A percentile compares a stretch with the other conserved stretches of the same genome.
Evolutionary conservation across 2,329 filamentous ascomycete genomes (phyloP).

Genomic region (Cadophora luteo-olivacea): DNA sequence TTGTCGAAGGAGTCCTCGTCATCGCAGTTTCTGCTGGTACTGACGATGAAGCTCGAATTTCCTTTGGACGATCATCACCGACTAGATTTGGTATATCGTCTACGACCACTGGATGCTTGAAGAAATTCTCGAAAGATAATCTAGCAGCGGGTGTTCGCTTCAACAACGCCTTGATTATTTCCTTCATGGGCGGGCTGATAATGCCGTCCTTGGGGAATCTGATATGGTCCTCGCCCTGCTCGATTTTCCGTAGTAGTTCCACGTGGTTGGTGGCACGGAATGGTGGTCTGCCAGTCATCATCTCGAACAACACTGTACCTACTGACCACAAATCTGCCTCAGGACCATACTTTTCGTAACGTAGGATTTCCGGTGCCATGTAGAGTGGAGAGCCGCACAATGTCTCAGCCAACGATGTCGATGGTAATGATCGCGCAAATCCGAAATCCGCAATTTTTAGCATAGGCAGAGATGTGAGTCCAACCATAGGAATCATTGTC

Average conservation of each 20-base stretch:
- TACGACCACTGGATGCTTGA: slow-evolving; percentile 74
- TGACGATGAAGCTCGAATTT: slow-evolving; percentile 31
- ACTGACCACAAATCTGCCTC: slow-evolving; percentile 98
- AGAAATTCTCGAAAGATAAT: slow-evolving; percentile 86
- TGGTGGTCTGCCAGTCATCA: slow-evolving; percentile 88
- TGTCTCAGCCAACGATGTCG: slow-evolving; percentile 92
- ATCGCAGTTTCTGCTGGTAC: slow-evolving; percentile 34
- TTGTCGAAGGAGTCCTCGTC: slow-evolving; percentile 36
- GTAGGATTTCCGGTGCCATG: slow-evolving; percentile 97
- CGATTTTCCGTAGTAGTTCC: slow-evolving; percentile 89
- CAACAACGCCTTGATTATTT: slow-evolving; percentile 78
- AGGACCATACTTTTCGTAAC: slow-evolving; percentile 96
- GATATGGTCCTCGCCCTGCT: slow-evolving; percentile 85
- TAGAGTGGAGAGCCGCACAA: slow-evolving; percentile 96
- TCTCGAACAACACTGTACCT: slow-evolving; percentile 93
- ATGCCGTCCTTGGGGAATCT: slow-evolving; percentile 77
- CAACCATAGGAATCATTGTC: slow-evolving; percentile 80
- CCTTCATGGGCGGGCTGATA: slow-evolving; percentile 79
- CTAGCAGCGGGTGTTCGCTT: slow-evolving; percentile 87
- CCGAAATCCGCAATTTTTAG: slow-evolving; percentile 98
- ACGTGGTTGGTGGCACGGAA: slow-evolving; percentile 95
- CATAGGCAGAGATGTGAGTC: slow-evolving; percentile 87
- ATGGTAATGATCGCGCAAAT: slow-evolving; percentile 91
- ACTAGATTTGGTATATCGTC: slow-evolving; percentile 81
- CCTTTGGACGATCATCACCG: slow-evolving; percentile 70